Evolutionary conservation across 2,329 filamentous ascomycete species (phyloP).

Genomic region (Zymoseptoria tritici): DNA sequence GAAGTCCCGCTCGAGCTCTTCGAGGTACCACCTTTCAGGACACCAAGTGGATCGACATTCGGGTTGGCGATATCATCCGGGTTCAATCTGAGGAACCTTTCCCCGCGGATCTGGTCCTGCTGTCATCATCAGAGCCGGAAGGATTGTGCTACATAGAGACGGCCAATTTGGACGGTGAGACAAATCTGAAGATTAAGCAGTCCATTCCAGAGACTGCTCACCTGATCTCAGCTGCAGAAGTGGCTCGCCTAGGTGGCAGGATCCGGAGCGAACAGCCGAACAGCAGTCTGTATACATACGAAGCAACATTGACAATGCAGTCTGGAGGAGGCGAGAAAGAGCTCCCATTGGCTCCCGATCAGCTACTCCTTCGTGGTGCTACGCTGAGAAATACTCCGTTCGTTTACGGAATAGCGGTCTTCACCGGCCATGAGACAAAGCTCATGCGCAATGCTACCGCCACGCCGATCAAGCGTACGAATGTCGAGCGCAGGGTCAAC

Average conservation of each 20-base stretch:
- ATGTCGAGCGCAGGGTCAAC: constrained; percentile 91
- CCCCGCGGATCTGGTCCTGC: constrained; percentile 82
- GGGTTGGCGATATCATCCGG: constrained; percentile 84
- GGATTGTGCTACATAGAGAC: constrained; percentile 98
- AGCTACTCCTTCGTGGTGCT: constrained; percentile 84
- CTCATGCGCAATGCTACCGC: constrained; percentile 98
- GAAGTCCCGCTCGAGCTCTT: constrained; percentile 74
- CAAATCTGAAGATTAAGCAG: constrained; percentile 98
- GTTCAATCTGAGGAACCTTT: constrained; percentile 95
- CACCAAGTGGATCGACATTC: constrained; percentile 87
- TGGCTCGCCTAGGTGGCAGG: constrained; percentile 77
- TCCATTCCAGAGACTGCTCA: constrained; percentile 84
- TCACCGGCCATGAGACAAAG: constrained; percentile 96
- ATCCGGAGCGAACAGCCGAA: constrained; percentile 95
- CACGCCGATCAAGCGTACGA: constrained; percentile 93
- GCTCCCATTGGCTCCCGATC: constrained; percentile 79
- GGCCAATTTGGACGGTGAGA: constrained; percentile 94
- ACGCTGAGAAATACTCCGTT: constrained; percentile 94
- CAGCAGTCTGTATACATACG: constrained; percentile 96
- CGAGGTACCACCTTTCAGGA: constrained; percentile 78
- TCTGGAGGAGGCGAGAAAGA: constrained; percentile 90
- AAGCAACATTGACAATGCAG: constrained; percentile 88
- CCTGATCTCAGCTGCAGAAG: constrained; percentile 76
- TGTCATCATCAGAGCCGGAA: constrained; percentile 94
- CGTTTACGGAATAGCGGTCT: constrained; percentile 93